Base-by-base conservation (phyloP, 2,329 filamentous ascomycete genomes). In the Colletotrichum tofieldiae region DNA sequence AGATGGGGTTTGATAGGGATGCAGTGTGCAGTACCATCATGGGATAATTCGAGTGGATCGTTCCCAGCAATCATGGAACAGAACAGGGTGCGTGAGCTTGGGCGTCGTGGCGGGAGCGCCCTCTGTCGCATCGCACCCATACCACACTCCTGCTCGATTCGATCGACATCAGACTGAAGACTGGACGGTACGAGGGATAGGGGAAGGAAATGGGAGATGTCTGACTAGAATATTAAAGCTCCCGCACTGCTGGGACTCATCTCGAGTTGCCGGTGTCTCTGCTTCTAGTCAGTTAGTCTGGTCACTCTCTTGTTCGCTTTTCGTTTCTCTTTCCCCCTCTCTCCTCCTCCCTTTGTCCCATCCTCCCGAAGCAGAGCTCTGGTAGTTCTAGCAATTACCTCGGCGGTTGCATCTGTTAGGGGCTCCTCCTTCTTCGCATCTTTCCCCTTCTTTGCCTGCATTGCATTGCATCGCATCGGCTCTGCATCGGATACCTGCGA, bases 341-440 rank as follows among this genome's bases (percentile, higher is more conserved):
- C 56, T 45, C 75, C 75, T 61, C 64, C 67, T 66, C 73, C 58
- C 37, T 41, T 37, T 41, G 29, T 54, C 66, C 67, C 68, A 58
- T 59, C 76, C 75, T 69, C 77, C 77, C 75, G 77, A 80, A 80
- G 80, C 83, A 83, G 81, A 85, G 83, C 86, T 87, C 86, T 82
- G 85, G 85, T 81, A 87, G 85, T 83, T 85, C 67, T 73, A 56
- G 71, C 71, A 73, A 73, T 73, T 73, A 73, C 71, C 71, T 81
- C 79, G 75, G 77, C 76, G 78, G 78, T 79, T 78, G 75, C 75
- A 74, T 75, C 58, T 78, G 74, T 79, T 63, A 23, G 45, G 75
- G 77, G 75, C 74, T 72, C 71, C 74, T 74, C 58, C 56, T 59
- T 58, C 71, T 72, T 51, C 67, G 9, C 67, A 12, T 9, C 11